Evolutionary conservation across 208 protist genomes (phyloP).

Genomic region (Acanthamoeba divionensis): DNA sequence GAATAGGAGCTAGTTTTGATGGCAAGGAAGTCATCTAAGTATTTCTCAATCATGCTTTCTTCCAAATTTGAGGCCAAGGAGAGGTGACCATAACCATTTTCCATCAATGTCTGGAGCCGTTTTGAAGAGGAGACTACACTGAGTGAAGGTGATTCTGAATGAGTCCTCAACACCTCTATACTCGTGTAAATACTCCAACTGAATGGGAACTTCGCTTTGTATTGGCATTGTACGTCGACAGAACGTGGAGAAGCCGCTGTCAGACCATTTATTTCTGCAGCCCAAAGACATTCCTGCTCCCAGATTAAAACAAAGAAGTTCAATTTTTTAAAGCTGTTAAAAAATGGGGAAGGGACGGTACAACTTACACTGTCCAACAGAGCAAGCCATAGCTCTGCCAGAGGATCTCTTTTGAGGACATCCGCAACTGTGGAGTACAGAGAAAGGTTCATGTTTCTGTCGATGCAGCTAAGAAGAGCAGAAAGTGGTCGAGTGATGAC

Average conservation of each 20-base stretch:
- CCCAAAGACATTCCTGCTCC: not conserved
- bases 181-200: not conserved
- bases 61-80: not conserved
- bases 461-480: not conserved
- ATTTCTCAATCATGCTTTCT: not conserved
- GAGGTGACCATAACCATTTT: not conserved
- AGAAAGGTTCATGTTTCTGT: not conserved
- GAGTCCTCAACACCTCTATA: not conserved
- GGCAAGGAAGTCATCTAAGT: not conserved
- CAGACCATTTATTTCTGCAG: not conserved
- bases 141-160: not conserved
- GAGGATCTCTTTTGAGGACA: not conserved
- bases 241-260: not conserved
- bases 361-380: not conserved
- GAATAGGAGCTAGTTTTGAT: too few relatives aligned
- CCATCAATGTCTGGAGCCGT: not conserved
- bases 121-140: not conserved
- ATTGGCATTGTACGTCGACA: not conserved
- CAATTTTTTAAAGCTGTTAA: too few relatives aligned
- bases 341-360: too few relatives aligned
- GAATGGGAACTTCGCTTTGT: conserved; percentile 25
- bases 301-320: too few relatives aligned
- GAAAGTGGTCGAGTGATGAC: not conserved
- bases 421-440: not conserved
- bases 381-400: not conserved